Percentiles rank a stretch among this genome's conserved stretches.
phyloP scores from a whole-genome alignment of 805 yeast genomes.

The Hanseniaspora pseudoguilliermondii region DNA sequence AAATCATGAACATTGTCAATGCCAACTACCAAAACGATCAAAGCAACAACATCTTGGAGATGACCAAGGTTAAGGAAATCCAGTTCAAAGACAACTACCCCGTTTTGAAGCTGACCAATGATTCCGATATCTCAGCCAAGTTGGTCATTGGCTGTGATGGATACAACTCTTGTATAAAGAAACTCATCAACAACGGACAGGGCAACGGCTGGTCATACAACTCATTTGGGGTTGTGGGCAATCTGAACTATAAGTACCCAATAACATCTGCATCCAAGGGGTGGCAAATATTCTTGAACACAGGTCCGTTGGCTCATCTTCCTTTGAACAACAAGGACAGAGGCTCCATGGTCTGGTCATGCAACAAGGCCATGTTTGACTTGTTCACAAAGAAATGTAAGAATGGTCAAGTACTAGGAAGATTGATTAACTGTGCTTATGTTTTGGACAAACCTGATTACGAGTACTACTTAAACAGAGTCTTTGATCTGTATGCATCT shows the following conservation, averaged over 20 bases:
- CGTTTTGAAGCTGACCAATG: slow-evolving; percentile 50
- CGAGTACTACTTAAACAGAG: slow-evolving; percentile 37
- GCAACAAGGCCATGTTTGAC: slow-evolving; percentile 55
- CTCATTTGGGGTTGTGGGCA: slow-evolving; percentile 86
- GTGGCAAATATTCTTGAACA: slow-evolving; percentile 83
- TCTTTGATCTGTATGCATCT: slow-evolving; percentile 18
- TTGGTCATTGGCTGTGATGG: slow-evolving; percentile 94
- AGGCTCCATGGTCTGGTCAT: slow-evolving; percentile 92
- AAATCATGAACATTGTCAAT: slow-evolving; percentile 57
- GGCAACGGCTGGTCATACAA: slow-evolving; percentile 80
- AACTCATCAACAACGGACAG: slow-evolving; percentile 65
- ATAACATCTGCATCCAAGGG: slow-evolving; percentile 38
- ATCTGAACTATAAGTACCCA: slow-evolving; percentile 60
- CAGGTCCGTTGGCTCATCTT: slow-evolving; percentile 85
- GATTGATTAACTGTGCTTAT: slow-evolving; percentile 74
- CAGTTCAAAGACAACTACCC: slow-evolving; percentile 15
- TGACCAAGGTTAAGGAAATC: slow-evolving; percentile 54
- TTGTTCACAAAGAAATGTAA: slow-evolving; percentile 38
- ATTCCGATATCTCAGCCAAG: slow-evolving; percentile 40
- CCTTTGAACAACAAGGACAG: slow-evolving; percentile 68
- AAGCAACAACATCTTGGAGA: slow-evolving; percentile 23
- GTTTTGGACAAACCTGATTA: slow-evolving; percentile 68
- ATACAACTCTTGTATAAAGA: slow-evolving; percentile 80
- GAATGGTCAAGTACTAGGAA: slow-evolving; percentile 49
- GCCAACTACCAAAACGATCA: slow-evolving; percentile 23